Percentiles rank a stretch among this genome's conserved stretches.
Evolutionary conservation across 495 filamentous ascomycete species (phyloP).

Genomic region (Neurospora sp.): DNA sequence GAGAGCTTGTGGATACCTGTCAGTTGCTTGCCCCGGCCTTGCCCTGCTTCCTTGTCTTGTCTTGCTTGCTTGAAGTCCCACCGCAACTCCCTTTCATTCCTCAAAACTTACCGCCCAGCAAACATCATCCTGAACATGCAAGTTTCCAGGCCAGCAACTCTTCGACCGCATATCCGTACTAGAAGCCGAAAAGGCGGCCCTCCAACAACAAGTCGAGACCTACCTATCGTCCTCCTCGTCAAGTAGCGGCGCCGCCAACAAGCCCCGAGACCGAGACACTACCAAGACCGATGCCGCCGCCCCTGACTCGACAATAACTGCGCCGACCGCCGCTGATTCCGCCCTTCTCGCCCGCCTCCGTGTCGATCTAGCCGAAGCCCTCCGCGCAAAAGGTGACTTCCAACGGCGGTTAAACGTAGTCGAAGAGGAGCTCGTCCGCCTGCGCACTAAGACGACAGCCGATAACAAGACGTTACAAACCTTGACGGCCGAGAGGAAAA

Average conservation of each 20-base stretch:
- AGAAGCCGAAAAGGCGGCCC: conserved; percentile 39
- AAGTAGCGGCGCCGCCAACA: conserved; percentile 6
- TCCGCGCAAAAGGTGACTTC: conserved; percentile 58
- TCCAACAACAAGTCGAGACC: conserved; percentile 12
- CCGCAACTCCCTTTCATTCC: conserved; percentile 8
- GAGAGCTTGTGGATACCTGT: conserved; percentile 37
- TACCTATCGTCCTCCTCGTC: conserved; percentile 6
- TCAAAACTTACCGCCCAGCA: conserved; percentile 9
- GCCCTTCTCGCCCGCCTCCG: conserved; percentile 38
- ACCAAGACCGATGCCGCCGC: conserved; percentile 6
- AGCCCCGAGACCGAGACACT: not conserved
- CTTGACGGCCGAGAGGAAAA: conserved; percentile 52
- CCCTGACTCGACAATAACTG: conserved; percentile 10
- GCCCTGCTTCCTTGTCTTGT: not conserved
- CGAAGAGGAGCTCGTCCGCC: conserved; percentile 50
- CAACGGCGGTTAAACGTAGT: conserved; percentile 48
- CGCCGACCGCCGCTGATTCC: conserved; percentile 18
- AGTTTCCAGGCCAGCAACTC: conserved; percentile 51
- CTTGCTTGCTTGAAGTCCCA: not conserved
- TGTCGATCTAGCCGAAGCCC: conserved; percentile 61
- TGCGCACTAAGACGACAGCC: conserved; percentile 44
- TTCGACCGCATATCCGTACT: conserved; percentile 54
- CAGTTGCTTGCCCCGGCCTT: conserved; percentile 10
- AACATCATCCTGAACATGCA: not conserved
- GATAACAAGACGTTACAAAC: conserved; percentile 49